Evolutionary conservation across 1,284 basidiomycete genomes (phyloP).

Genomic region (Pascua guehoae): DNA sequence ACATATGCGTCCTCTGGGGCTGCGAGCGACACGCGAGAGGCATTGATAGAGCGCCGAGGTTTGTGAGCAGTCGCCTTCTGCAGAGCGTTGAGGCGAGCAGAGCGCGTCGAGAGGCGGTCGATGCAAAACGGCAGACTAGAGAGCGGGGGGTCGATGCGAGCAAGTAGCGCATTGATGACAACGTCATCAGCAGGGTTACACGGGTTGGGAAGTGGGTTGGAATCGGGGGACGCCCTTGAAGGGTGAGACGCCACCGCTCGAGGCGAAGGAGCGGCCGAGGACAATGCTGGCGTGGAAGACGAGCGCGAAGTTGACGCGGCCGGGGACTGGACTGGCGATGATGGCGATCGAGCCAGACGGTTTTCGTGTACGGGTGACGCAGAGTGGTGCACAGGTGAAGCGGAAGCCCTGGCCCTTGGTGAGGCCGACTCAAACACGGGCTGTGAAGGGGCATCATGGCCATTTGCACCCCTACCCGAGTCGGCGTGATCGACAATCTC

Average conservation of each 20-base stretch:
- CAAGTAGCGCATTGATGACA: constrained; percentile 63
- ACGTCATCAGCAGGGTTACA: constrained; percentile 79
- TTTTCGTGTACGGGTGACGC: too few relatives aligned
- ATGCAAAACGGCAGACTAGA: constrained; percentile 54
- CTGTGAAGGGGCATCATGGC: too few relatives aligned
- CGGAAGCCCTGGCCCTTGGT: too few relatives aligned
- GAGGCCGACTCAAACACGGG: too few relatives aligned
- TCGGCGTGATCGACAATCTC: constrained; percentile 3
- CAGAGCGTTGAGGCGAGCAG: constrained; percentile 63
- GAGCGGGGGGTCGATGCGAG: constrained; percentile 59
- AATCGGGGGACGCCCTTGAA: not conserved
- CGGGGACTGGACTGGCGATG: not conserved
- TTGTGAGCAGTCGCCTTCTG: constrained; percentile 42
- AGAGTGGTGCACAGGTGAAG: too few relatives aligned
- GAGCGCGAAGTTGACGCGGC: not conserved
- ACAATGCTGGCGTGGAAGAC: not conserved
- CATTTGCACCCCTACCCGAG: not conserved
- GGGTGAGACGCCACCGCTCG: not conserved
- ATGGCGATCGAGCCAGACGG: too few relatives aligned
- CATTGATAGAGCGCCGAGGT: constrained; percentile 38
- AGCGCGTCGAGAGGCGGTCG: constrained; percentile 59
- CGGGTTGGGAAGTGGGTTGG: constrained; percentile 60
- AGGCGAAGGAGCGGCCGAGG: too few relatives aligned
- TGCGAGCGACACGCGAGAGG: constrained; percentile 29
- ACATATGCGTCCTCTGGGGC: constrained; percentile 28